Evolutionary conservation across 1,284 basidiomycete genomes (phyloP), one percentile per base, ranked within the genome.

Genomic region (Anthracocystis setariae): DNA sequence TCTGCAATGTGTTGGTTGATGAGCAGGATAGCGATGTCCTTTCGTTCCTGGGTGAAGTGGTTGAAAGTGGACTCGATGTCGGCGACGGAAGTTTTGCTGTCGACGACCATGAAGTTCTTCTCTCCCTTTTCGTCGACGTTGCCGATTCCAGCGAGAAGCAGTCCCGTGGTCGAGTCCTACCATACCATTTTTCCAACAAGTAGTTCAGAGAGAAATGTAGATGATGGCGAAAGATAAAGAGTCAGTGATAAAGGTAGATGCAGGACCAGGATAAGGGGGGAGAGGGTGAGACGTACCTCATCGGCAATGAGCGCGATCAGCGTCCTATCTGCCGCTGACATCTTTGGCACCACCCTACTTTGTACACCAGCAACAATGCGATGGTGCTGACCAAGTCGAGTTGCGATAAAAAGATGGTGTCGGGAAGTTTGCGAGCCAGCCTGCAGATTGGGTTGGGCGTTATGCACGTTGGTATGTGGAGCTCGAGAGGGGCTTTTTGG

Each of bases 1-100:
- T 98, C 96, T 73, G 85, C 81, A 70, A 85, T 80, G 53, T 81
- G 77, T 48, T 82, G 81, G 57, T 80, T 82, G 69, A 82, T 82
- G 8, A 82, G 71, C 5, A 82, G 61, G 49, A 82, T 82, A 13
- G 75, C 81, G 39, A 82, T 82, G 58, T 82, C 81, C 18, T 78
- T 74, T 21, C 81, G 60, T 48, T 80, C 75, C 25, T 55, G 42
- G 10, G 80, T 82, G 42, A 74, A 79, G 38, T 67, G 67, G 39
- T 54, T 59, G 59, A 82, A 82, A 3, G 71, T 55, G 17, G 72
- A 59, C 54, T 82, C 81, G 50, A 82, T 82, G 40, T 78, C 78
- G 8, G 80, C 65, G 4, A 77, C 69, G 3, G 78, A 73, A 1
- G 77, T 79, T 64, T 78, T 79, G 65, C 60, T 69, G 32, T 79